Evolutionary conservation across 2,329 filamentous ascomycete species (phyloP).

Genomic region (Neophaeococcomyces mojaviensis): DNA sequence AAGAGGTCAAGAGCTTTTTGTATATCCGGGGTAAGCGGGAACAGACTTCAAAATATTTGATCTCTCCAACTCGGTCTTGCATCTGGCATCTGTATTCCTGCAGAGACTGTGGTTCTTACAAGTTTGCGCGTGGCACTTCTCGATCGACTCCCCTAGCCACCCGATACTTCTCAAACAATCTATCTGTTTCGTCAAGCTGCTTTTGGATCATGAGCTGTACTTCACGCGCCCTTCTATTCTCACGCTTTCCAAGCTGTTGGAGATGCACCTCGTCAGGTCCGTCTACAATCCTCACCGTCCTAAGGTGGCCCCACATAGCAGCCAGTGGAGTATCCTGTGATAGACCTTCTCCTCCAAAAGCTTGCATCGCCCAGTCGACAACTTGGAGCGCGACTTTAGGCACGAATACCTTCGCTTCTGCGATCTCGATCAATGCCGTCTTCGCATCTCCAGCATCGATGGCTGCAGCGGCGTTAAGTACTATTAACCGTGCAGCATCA

Average conservation of each 20-base stretch:
- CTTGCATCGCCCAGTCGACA: conserved; percentile 90
- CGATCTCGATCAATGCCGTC: conserved; percentile 84
- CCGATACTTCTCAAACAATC: no score
- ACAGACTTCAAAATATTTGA: no score
- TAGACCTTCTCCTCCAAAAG: conserved; percentile 83
- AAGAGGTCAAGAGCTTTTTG: no score
- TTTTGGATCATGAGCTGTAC: no score
- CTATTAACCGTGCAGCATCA: conserved; percentile 78
- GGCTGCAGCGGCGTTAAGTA: conserved; percentile 89
- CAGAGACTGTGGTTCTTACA: no score
- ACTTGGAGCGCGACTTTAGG: conserved; percentile 74
- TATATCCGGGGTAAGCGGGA: no score
- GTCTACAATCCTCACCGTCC: conserved; percentile 80
- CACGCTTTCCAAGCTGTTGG: conserved; percentile 47
- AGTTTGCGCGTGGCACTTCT: no score
- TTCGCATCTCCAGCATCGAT: conserved; percentile 89
- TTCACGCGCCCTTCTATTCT: conserved; percentile 39
- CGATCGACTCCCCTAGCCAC: no score
- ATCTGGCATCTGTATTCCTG: no score
- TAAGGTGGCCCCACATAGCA: conserved; percentile 62
- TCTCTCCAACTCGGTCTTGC: no score
- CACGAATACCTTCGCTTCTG: conserved; percentile 87
- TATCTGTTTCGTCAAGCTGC: no score
- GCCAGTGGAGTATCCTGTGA: conserved; percentile 91
- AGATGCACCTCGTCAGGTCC: conserved; percentile 95